These are phyloP conservation scores for Blakeslea trispora DNA, from an alignment of 371 early-diverging fungal species.

Conservation along the genomic window DNA sequence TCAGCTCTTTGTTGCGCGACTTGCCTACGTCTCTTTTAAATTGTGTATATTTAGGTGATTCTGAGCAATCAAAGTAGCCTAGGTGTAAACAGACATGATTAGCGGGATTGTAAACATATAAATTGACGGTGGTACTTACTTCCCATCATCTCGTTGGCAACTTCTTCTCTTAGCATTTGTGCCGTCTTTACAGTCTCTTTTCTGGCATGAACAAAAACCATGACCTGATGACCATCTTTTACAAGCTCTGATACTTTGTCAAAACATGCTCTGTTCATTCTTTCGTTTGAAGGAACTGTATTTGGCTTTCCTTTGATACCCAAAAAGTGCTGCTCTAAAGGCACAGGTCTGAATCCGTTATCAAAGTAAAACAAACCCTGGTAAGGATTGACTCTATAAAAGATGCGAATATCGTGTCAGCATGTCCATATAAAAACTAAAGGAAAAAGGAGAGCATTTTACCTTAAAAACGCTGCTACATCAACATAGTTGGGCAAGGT, in stretches of 20 bases:
- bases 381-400: constrained; percentile 80
- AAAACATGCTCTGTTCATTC: constrained; percentile 85
- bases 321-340: constrained; percentile 93
- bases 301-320: constrained; percentile 92
- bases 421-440: not conserved
- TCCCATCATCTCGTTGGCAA: constrained; percentile 58
- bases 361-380: constrained; percentile 97
- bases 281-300: constrained; percentile 57
- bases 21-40: constrained; percentile 51
- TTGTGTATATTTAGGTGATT: constrained; percentile 28
- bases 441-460: not conserved
- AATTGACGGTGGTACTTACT: constrained; percentile 31
- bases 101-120: not conserved
- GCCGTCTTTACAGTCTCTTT: constrained; percentile 96
- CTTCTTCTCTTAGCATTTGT: constrained; percentile 77
- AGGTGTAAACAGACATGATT: not conserved
- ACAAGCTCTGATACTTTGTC: constrained; percentile 81
- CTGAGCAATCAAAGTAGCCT: constrained; percentile 49
- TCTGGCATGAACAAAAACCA: constrained; percentile 98
- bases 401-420: not conserved
- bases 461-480: constrained; percentile 92
- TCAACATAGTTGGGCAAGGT: constrained; percentile 99
- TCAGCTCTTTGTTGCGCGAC: constrained; percentile 84
- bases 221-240: constrained; percentile 90
- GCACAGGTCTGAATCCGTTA: constrained; percentile 91